Evolutionary conservation across 176 grass and related monocot genomes (phyloP).

Genomic region (Themeda triandra): DNA sequence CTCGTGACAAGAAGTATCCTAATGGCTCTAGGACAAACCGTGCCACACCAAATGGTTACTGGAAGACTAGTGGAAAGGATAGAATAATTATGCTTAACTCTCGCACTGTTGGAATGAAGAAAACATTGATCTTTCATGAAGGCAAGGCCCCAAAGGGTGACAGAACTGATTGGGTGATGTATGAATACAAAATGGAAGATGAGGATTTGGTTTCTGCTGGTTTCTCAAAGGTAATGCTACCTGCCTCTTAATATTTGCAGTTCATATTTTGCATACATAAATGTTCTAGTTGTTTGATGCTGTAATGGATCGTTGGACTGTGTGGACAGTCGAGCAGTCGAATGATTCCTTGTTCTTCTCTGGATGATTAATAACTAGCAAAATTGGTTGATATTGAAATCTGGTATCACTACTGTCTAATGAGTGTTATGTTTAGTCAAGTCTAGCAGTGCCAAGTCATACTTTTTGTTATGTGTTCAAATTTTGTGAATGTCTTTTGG

Average conservation of each 20-base stretch:
- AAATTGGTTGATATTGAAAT: neutral
- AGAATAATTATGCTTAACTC: conserved; percentile 61
- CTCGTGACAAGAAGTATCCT: conserved; percentile 78
- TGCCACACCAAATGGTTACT: conserved; percentile 81
- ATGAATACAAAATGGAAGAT: conserved; percentile 82
- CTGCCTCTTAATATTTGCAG: neutral
- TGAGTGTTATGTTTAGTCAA: neutral
- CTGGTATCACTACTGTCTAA: neutral
- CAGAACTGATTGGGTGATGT: conserved; percentile 95
- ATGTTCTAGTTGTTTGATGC: neutral
- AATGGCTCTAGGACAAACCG: conserved; percentile 77
- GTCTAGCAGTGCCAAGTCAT: neutral
- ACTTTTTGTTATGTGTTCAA: neutral
- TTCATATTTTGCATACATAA: neutral
- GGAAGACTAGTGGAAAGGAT: conserved; percentile 96
- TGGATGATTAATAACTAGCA: neutral
- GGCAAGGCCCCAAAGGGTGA: conserved; percentile 76
- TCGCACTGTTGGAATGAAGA: conserved; percentile 67
- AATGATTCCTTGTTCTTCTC: neutral
- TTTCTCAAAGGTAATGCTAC: conserved; percentile 56
- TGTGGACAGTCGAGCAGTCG: neutral
- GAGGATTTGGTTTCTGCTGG: conserved; percentile 44
- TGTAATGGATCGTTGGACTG: neutral
- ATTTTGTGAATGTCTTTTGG: neutral
- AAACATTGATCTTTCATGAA: conserved; percentile 86